Evolutionary conservation across 1,139 yeast genomes (phyloP), one percentile per base, ranked within the genome.

Genomic region (Lodderomyces margitis): DNA sequence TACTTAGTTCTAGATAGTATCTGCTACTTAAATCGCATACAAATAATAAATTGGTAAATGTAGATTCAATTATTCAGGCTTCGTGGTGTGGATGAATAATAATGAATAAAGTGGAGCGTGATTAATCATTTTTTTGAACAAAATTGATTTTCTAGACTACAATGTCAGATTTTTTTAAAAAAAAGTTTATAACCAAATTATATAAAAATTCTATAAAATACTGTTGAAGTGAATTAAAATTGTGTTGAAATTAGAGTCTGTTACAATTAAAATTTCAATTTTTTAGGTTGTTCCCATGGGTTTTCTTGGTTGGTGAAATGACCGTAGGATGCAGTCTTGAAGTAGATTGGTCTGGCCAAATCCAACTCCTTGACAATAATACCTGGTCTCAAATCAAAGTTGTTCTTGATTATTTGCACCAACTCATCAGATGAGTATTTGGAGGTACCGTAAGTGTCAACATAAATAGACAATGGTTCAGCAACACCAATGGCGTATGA

Each of bases 401-500:
- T 92, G 74, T 85, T 81, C 68, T 82, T 80, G 71, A 92, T 84
- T 66, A 92, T 89, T 52, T 75, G 85, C 52, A 91, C 97, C 64
- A 92, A 83, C 75, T 92, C 91, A 46, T 81, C 87, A 53, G 95
- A 87, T 42, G 91, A 66, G 78, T 84, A 79, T 69, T 87, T 80
- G 57, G 97, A 89, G 53, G 98, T 94, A 63, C 98, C 98, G 71
- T 94, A 94, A 51, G 97, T 84, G 74, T 94, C 98, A 59, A 92
- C 97, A 71, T 88, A 84, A 70, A 92, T 85, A 43, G 97, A 88
- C 67, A 94, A 83, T 64, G 99, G 99, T 76, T 94, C 98, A 60
- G 99, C 98, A 60, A 92, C 97, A 86, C 99, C 99, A 70, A 92
- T 92, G 65, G 99, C 99, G 70, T 92, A 92, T 42, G 98, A 92